Evolutionary conservation across 305 asterid species (phyloP), one percentile per base, ranked within the genome.

Genomic region (Solanum hybrid): DNA sequence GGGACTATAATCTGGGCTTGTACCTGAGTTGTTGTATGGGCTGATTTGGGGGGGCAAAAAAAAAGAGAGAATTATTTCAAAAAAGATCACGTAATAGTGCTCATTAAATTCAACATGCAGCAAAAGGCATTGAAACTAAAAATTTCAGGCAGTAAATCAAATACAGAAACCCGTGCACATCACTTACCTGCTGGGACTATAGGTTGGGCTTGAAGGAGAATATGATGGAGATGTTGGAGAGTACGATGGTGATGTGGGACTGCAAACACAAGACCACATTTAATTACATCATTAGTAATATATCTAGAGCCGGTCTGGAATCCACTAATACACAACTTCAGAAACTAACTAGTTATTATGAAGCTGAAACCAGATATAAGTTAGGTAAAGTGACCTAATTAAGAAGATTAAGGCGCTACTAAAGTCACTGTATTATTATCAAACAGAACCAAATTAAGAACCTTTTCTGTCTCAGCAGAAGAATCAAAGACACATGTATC

Each of bases 211-310:
- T 26, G 98, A 96, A 38, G 99, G 98, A 60, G 99, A 96, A 91
- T 97, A 97, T 3, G 98, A 90, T 42, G 99, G 98, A 84, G 99
- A 96, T 66, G 99, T 96, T 34, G 99, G 99, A 42, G 99, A 96
- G 92, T 96, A 94, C 36, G 99, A 94, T 4, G 98, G 99, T 5
- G 99, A 96, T 76, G 99, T 96, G 3, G 99, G 99, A 93, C 99
- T 97, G 96, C 96, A 95, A 78, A 88, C 89, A 89, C 87, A 92
- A 76, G 87, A 87, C 51, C 79, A 51, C 26, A 51, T 19, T 10
- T 31, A 84, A 84, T 51, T 42, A 84, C 73, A 14, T 51, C 73
- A 84, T 84, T 84, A 84, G 72, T 42, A 27, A 42, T 45, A 81
- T 42, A 81, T 29, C 87, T 27, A 42, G 38, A 42, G 13, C 26